Conservation (phyloP, 495 filamentous ascomycete genomes). For the Lentithecium fluviatile region DNA sequence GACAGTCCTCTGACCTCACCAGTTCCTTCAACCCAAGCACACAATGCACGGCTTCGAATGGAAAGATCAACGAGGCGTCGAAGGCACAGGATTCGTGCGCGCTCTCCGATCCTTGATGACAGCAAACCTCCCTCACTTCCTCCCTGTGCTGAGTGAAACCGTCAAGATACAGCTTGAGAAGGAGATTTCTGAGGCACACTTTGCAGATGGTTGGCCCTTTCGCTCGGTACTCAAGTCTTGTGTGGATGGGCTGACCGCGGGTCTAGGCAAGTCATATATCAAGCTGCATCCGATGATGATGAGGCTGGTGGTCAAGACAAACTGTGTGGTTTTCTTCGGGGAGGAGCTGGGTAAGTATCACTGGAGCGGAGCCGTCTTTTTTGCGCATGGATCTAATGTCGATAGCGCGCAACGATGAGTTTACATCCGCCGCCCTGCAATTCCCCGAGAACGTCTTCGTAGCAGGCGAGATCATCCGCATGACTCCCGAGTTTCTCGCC, state of each 20-base stretch:
- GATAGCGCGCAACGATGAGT: background rate
- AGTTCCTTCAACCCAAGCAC: slow-evolving; percentile 8
- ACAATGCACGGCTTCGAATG: slow-evolving; percentile 6
- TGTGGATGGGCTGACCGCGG: no score
- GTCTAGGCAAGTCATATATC: background rate
- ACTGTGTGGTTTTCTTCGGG: background rate
- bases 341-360: background rate
- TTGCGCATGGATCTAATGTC: no score
- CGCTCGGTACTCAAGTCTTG: no score
- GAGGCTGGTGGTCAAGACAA: no score
- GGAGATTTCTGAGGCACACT: no score
- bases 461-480: slow-evolving; percentile 5
- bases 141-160: background rate
- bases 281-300: background rate
- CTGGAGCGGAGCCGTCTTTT: background rate
- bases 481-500: background rate
- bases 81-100: slow-evolving; percentile 4
- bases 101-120: slow-evolving; percentile 1
- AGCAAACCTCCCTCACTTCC: background rate
- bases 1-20: no score
- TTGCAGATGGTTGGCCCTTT: no score
- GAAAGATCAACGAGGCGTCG: slow-evolving; percentile 3
- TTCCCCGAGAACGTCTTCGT: background rate
- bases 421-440: background rate
- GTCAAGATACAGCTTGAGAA: background rate